These are phyloP conservation scores for Inonotus obliquus DNA, from an alignment of 1,284 basidiomycete species.

Conservation along the genomic window DNA sequence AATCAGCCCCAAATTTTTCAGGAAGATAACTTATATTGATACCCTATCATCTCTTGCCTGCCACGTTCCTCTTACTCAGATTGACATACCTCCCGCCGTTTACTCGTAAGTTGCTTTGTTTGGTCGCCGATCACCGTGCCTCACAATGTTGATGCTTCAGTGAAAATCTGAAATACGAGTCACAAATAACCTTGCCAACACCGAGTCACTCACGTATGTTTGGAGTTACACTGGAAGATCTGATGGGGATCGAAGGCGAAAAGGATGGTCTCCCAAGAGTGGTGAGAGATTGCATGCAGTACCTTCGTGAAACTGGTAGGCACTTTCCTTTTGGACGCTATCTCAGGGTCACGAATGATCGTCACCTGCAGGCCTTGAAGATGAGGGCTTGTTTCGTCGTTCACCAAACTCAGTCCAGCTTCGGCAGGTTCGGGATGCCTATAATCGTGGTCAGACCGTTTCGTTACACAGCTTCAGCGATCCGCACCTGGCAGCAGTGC, in stretches of 20 bases:
- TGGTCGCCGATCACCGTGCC: not conserved
- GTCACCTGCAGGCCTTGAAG: conserved; percentile 46
- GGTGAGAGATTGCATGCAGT: conserved; percentile 72
- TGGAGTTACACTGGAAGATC: conserved; percentile 70
- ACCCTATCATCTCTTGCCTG: conserved; percentile 73
- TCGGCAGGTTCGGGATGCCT: conserved; percentile 72
- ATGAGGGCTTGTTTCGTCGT: conserved; percentile 77
- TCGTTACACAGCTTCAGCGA: conserved; percentile 70
- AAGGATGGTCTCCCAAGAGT: conserved; percentile 75
- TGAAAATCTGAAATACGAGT: conserved; percentile 71
- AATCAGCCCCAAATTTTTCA: conserved; percentile 85
- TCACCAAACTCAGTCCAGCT: conserved; percentile 70
- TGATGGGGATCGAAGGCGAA: conserved; percentile 81
- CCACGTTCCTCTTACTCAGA: conserved; percentile 75
- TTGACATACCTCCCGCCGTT: conserved; percentile 78
- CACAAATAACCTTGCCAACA: conserved; percentile 57
- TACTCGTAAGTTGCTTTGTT: conserved; percentile 52
- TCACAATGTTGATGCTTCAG: conserved; percentile 30
- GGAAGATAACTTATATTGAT: conserved; percentile 71
- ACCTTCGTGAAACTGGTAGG: conserved; percentile 55
- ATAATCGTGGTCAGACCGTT: conserved; percentile 79
- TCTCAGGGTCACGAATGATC: conserved; percentile 2
- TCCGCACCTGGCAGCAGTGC: conserved; percentile 75
- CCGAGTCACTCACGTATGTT: conserved; percentile 60
- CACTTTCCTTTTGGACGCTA: not conserved